phyloP scores from a whole-genome alignment of 768 basidiomycete species.

The Heimioporus sp. region DNA sequence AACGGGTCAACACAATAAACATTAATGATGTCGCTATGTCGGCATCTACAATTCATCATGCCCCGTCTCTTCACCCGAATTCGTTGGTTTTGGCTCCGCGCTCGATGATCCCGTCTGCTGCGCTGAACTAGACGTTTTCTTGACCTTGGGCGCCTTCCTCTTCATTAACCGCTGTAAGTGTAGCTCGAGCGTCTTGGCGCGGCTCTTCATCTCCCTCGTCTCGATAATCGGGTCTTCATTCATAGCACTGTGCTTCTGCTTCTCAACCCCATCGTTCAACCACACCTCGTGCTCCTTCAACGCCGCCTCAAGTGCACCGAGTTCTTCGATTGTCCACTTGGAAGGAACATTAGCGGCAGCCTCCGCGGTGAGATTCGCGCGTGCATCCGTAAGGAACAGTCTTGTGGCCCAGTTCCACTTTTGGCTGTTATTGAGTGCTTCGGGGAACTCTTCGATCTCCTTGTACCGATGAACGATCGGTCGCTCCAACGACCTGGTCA shows the following conservation, averaged over 20 bases:
- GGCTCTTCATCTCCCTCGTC: conserved; percentile 81
- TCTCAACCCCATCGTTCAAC: conserved; percentile 79
- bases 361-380: conserved; percentile 68
- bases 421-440: conserved; percentile 77
- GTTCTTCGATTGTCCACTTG: conserved; percentile 86
- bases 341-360: conserved; percentile 57
- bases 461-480: conserved; percentile 86
- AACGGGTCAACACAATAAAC: neutral
- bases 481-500: conserved; percentile 63
- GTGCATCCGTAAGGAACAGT: conserved; percentile 83
- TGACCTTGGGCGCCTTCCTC: conserved; percentile 65
- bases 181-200: conserved; percentile 77
- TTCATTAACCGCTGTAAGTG: conserved; percentile 66
- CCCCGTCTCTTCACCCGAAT: conserved; percentile 16
- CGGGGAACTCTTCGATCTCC: conserved; percentile 85
- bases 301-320: conserved; percentile 72
- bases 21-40: too few species aligned
- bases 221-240: conserved; percentile 86
- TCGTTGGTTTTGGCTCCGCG: conserved; percentile 17
- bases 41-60: conserved; percentile 31
- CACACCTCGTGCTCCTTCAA: conserved; percentile 81
- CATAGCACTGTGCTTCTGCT: conserved; percentile 70
- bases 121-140: conserved; percentile 39
- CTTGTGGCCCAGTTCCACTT: conserved; percentile 87
- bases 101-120: conserved; percentile 12